Conservation (phyloP, 805 yeast species). For the Wickerhamomyces bovis region DNA sequence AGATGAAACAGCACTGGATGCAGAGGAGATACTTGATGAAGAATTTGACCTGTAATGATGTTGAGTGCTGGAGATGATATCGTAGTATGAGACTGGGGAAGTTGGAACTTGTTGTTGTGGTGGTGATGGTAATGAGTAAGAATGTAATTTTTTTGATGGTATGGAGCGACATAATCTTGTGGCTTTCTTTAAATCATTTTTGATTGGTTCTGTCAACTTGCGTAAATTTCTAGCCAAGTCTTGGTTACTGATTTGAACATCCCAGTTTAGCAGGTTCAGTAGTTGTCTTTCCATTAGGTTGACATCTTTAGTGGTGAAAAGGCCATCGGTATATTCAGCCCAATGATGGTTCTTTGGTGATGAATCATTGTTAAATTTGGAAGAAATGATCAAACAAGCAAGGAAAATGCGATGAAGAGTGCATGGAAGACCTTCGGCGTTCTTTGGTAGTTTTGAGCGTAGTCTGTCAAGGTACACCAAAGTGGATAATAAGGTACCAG, state of each 20-base stretch:
- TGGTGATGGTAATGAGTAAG: conserved; percentile 2
- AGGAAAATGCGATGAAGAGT: conserved; percentile 74
- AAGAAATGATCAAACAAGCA: conserved; percentile 66
- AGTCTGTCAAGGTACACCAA: conserved; percentile 61
- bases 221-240: conserved; percentile 66
- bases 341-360: conserved; percentile 76
- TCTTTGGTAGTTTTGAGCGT: conserved; percentile 55
- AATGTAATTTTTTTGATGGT: conserved; percentile 7
- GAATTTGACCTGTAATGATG: conserved; percentile 8
- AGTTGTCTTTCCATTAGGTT: conserved; percentile 79
- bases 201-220: conserved; percentile 72
- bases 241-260: conserved; percentile 55
- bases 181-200: conserved; percentile 34
- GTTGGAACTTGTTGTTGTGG: conserved; percentile 7
- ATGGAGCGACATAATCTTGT: conserved; percentile 18
- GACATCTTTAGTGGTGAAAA: conserved; percentile 61
- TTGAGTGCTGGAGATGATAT: neutral
- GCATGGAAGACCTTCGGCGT: conserved; percentile 73
- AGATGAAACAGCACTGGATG: conserved; percentile 4
- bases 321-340: conserved; percentile 73
- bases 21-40: neutral
- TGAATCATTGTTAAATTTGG: conserved; percentile 72
- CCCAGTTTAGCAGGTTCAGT: conserved; percentile 64
- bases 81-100: conserved; percentile 8
- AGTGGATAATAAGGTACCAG: conserved; percentile 72